Percentiles rank a stretch among this genome's conserved stretches.
Conservation (phyloP, 345 rosid genomes). For the Clarkia xantiana region DNA sequence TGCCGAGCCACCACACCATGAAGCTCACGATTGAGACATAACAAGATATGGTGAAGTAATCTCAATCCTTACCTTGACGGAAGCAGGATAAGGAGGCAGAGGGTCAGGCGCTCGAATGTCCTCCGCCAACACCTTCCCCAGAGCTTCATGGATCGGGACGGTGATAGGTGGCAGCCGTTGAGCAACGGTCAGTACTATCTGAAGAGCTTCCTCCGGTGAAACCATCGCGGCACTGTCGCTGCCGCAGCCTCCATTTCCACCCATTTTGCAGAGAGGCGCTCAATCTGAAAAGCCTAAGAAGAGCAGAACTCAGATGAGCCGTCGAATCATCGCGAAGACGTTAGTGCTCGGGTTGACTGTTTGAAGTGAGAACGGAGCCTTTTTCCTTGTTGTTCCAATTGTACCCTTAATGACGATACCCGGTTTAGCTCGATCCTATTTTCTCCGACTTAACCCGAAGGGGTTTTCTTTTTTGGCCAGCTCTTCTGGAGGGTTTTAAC, state of each 20-base stretch:
- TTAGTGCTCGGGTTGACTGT: too few relatives aligned
- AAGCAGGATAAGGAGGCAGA: constrained; percentile 91
- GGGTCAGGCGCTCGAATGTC: constrained; percentile 79
- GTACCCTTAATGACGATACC: too few relatives aligned
- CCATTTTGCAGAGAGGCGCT: constrained; percentile 6
- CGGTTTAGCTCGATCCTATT: too few relatives aligned
- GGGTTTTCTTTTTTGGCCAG: too few relatives aligned
- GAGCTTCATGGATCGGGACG: constrained; percentile 48
- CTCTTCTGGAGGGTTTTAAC: too few relatives aligned
- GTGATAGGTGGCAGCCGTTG: constrained; percentile 41
- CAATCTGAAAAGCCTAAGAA: neutral
- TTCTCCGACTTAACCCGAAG: too few relatives aligned
- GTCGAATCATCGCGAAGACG: too few relatives aligned
- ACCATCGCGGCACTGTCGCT: constrained; percentile 27
- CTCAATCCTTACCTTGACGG: constrained; percentile 43
- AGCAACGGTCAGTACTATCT: constrained; percentile 39
- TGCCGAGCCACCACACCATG: too few relatives aligned
- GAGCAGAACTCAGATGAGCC: too few relatives aligned
- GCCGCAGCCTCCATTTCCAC: constrained; percentile 10
- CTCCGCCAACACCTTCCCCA: constrained; percentile 75
- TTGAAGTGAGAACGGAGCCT: too few relatives aligned
- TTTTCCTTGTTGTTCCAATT: too few relatives aligned
- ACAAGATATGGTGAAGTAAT: neutral
- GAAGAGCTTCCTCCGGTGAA: constrained; percentile 49
- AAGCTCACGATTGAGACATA: too few relatives aligned